Evolutionary conservation across 176 grass and related monocot species (phyloP).

Genomic region (Carex parvula): DNA sequence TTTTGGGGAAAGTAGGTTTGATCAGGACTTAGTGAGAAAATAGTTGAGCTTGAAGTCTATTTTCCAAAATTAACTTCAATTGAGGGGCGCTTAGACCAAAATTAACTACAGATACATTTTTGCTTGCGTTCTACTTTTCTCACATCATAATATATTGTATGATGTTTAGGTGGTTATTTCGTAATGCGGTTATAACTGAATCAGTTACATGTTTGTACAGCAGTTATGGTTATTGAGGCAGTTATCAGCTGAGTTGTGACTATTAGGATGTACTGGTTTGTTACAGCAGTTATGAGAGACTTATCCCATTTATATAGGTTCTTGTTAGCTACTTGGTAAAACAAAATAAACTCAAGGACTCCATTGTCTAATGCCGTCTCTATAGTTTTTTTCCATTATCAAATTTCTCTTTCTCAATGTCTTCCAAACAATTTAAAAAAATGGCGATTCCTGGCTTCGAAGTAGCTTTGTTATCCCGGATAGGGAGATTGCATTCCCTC

Average conservation of each 20-base stretch:
- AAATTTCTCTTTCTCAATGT: neutral
- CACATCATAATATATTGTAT: neutral
- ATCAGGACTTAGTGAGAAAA: neutral
- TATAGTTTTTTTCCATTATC: neutral
- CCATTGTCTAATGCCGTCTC: neutral
- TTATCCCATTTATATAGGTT: neutral
- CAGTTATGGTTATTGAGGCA: neutral
- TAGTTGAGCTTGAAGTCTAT: neutral
- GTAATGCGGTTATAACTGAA: neutral
- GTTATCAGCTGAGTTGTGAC: neutral
- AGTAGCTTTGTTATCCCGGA: neutral
- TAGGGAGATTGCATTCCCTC: neutral
- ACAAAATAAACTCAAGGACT: neutral
- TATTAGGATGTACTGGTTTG: neutral
- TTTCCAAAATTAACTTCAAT: constrained; percentile 3
- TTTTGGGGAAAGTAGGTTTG: neutral
- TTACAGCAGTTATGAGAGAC: neutral
- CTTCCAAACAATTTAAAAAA: neutral
- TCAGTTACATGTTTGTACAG: neutral
- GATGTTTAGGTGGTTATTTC: neutral
- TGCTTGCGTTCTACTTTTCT: neutral
- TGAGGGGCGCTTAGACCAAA: neutral
- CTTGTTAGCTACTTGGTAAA: neutral
- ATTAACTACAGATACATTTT: too few species aligned
- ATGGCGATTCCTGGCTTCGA: neutral